Percentiles rank a stretch among this genome's conserved stretches.
Conservation (phyloP, 495 filamentous ascomycete species). For the Annulohypoxylon maeteangense region DNA sequence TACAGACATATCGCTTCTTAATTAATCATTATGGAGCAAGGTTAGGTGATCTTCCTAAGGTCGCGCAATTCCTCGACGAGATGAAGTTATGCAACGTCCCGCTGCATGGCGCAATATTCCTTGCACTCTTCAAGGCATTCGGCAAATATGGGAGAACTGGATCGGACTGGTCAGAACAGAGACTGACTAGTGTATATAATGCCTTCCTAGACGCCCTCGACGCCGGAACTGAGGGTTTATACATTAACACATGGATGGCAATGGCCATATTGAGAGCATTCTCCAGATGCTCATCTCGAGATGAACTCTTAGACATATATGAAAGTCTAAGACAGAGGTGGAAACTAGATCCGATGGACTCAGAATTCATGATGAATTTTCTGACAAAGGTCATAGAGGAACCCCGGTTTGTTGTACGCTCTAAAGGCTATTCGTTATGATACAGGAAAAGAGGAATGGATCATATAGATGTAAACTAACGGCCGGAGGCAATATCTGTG, state of each 20-base stretch:
- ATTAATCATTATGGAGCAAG: conserved; percentile 64
- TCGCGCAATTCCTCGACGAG: conserved; percentile 69
- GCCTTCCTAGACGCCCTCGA: conserved; percentile 58
- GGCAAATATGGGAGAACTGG: conserved; percentile 71
- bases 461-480: conserved; percentile 15
- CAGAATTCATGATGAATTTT: conserved; percentile 54
- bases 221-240: conserved; percentile 47
- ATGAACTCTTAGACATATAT: conserved; percentile 55
- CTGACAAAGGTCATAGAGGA: conserved; percentile 35
- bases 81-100: conserved; percentile 69
- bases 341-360: conserved; percentile 43
- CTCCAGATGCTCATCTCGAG: conserved; percentile 49
- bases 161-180: conserved; percentile 71
- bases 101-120: conserved; percentile 70
- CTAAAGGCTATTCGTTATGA: background rate
- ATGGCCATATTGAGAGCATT: conserved; percentile 61
- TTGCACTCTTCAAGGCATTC: conserved; percentile 80
- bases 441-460: background rate
- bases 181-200: conserved; percentile 62
- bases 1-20: conserved; percentile 72
- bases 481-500: background rate
- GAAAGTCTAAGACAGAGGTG: conserved; percentile 53
- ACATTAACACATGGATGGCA: conserved; percentile 62
- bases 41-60: conserved; percentile 66
- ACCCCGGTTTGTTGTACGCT: background rate